Base-by-base conservation (phyloP, 768 basidiomycete genomes). In the Tremella fuciformis region DNA sequence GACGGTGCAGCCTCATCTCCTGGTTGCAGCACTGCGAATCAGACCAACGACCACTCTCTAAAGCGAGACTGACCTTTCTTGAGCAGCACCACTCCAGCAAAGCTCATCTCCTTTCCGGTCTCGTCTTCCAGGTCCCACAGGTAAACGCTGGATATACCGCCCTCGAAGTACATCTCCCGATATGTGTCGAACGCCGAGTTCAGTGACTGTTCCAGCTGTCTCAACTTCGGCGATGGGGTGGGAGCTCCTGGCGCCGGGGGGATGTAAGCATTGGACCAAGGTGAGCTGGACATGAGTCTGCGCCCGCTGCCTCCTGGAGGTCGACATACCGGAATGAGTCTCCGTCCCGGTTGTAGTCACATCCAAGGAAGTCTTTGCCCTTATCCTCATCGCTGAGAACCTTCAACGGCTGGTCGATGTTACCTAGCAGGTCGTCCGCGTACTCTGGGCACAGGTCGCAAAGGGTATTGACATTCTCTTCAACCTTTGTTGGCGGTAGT, bases 141-240 rank as follows among this genome's bases (percentile, higher is more conserved):
- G 78, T 93, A 99, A 15, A 96, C 94, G 21, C 89, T 91, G 24
- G 91, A 96, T 1, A 91, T 86, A 2, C 96, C 96, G n/a, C 94
- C 94, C 78, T 98, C 96, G 76, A 86, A 99, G 81, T 99, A 99
- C 93, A 97, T 84, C 78, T 97, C 94, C 22, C 93, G 85, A 77
- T 99, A 99, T 1, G 91, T 91, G 74, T 96, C 92, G 70, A 99
- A 98, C 9, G 92, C 93, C 62, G 94, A 90, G 70, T 98, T 98
- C 37, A 93, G 90, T 9, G 88, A 81, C 57, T 92, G 86, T 77
- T 99, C 96, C 22, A 99, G 81, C 71, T 91, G 88, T 57, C 96
- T 84, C 58, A 98, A 83, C 71, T 86, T 89, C 16, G 86, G 78
- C 8, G 87, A 85, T 0, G 96, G 96, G 1, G 84, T 80, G 2